Base-by-base conservation (phyloP, 495 filamentous ascomycete genomes). In the Talaromyces stipitatus region DNA sequence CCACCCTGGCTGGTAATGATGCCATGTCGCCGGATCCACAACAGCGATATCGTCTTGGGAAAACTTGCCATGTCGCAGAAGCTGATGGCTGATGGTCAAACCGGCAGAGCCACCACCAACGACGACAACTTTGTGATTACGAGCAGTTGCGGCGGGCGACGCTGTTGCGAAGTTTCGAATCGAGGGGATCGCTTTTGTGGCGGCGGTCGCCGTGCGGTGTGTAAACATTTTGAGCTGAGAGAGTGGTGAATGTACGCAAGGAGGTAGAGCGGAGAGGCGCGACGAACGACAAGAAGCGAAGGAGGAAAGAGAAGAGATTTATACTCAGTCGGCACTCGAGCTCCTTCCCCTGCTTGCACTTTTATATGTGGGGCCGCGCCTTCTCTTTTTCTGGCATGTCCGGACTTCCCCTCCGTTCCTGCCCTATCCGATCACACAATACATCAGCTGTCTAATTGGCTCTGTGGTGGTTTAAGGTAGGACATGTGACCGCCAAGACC, bases 1-100 rank as follows among this genome's bases (percentile, higher is more conserved):
- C 85, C 85, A 88, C 55, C 85, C 85, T 2, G 85, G 84, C 67
- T 88, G 85, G 70, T 86, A 88, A 72, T 87, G 78, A 69, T 88
- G 85, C 69, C 75, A 83, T 58, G 75, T 62, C 0, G 85, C 75
- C 0, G 84, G 85, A 64, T 88, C 85, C 47, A 88, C 66, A 36
- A 88, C 66, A n/a, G 84, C 85, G 57, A 88, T 82, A 57, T 88
- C 85, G 43, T 85, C 76, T 46, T 78, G 75, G 0, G 68, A 60
- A 60, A 85, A 83, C 47, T 77, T 75, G 38, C 79, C 74, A 3
- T 73, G 73, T 24, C 73, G 73, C 6, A 86, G 75, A 4, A 88
- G 78, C 65, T 88, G 84, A 59, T 85, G 82, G 59, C 78, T 81
- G 64, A 85, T 78, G 16, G 78, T 67, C 6, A 88, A 69, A 54